Base-by-base conservation (phyloP, 257 asterid genomes). In the Solanum etuberosum region DNA sequence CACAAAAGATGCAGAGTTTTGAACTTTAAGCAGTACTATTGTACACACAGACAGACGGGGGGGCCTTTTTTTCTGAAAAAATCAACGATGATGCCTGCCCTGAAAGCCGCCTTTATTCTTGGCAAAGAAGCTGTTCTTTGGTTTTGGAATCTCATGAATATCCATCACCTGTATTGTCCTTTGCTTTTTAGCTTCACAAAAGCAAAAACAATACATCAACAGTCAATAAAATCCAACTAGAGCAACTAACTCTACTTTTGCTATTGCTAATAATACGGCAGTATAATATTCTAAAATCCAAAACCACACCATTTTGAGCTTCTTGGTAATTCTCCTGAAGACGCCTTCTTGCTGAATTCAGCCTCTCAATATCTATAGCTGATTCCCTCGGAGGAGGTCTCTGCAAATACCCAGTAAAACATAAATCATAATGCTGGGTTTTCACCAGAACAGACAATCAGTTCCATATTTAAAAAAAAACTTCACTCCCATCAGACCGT, bases 321-420 rank as follows among this genome's bases (percentile, higher is more conserved):
- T 97, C 99, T 95, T 97, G 98, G 91, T 97, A 97, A 90, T 95
- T 97, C 93, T 96, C 99, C n/a, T 95, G 99, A 90, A 97, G 99
- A 91, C 99, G 90, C 91, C 89, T 93, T 71, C 99, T 92, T 5
- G 99, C 98, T 35, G 98, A 93, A 91, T 94, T 93, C 85, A 97
- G 90, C 93, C 86, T 95, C 86, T 93, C 99, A 74, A 93, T 92
- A 84, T 97, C 99, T 37, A 92, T 83, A 43, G 42, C 88, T 6
- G 97, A 29, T 81, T 96, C 98, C 90, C 88, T 91, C 34, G 87
- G 94, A n/a, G 88, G 93, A 20, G 89, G 93, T 89, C 96, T 96
- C 99, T 97, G 98, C 92, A 92, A 87, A 91, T 87, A 82, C 63
- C 85, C 77, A 86, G 48, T 35, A 4, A 73, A 37, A 73, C 51